Evolutionary conservation across 2,329 filamentous ascomycete genomes (phyloP).

Genomic region (Fusarium bactridioides): DNA sequence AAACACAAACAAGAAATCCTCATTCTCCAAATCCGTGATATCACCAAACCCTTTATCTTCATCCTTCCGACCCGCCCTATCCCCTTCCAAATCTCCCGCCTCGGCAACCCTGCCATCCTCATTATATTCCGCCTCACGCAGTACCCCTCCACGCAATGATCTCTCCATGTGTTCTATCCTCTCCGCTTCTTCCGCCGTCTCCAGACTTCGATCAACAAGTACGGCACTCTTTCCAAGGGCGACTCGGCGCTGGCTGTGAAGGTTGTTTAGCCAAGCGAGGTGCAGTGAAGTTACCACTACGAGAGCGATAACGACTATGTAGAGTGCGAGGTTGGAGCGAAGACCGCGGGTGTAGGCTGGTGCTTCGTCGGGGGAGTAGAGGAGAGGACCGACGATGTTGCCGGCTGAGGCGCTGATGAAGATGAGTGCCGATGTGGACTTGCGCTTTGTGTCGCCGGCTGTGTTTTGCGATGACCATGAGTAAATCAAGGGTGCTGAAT

Average conservation of each 20-base stretch:
- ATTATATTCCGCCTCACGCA: background rate
- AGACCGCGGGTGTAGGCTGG: slow-evolving; percentile 59
- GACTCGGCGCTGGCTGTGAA: slow-evolving; percentile 62
- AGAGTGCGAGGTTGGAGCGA: slow-evolving; percentile 67
- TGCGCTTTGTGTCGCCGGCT: slow-evolving; percentile 74
- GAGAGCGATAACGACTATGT: slow-evolving; percentile 65
- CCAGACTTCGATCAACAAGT: slow-evolving; percentile 67
- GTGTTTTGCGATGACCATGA: slow-evolving; percentile 70
- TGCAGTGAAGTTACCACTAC: slow-evolving; percentile 53
- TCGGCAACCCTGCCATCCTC: slow-evolving; percentile 14
- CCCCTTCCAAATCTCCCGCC: slow-evolving; percentile 16
- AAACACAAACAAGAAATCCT: slow-evolving; percentile 69
- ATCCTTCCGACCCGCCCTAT: slow-evolving; percentile 2
- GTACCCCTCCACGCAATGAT: slow-evolving; percentile 18
- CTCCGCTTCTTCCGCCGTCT: slow-evolving; percentile 54
- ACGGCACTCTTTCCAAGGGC: slow-evolving; percentile 66
- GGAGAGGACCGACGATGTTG: slow-evolving; percentile 71
- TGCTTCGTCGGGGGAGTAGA: slow-evolving; percentile 64
- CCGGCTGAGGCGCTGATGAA: slow-evolving; percentile 72
- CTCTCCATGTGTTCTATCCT: slow-evolving; percentile 45
- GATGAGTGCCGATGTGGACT: slow-evolving; percentile 69
- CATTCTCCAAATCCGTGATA: slow-evolving; percentile 67
- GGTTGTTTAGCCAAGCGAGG: slow-evolving; percentile 61
- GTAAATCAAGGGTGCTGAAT: slow-evolving; percentile 62
- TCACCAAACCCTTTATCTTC: slow-evolving; percentile 52